Conservation (phyloP, 176 grass and related monocot species). For the Ananas comosus region DNA sequence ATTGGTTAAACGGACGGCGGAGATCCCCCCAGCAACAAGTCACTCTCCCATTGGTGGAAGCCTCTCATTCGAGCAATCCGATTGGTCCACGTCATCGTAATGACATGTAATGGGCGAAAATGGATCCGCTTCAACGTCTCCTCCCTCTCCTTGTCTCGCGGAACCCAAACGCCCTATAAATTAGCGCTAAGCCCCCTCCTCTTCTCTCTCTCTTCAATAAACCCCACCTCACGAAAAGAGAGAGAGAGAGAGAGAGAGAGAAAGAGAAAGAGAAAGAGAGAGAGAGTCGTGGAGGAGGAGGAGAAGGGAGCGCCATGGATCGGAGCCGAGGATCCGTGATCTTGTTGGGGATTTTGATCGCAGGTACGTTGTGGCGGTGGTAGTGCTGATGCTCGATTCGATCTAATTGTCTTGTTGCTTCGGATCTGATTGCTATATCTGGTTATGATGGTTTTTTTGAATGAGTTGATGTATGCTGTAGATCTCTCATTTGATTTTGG, state of each 20-base stretch:
- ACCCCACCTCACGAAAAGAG: neutral
- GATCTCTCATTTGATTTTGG: neutral
- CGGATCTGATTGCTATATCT: neutral
- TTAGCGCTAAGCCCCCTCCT: too few relatives aligned
- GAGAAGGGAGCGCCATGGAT: neutral
- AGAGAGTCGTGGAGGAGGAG: neutral
- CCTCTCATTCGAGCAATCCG: neutral
- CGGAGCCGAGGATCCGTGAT: slow-evolving; percentile 10
- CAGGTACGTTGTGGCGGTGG: slow-evolving; percentile 17
- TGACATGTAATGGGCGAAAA: slow-evolving; percentile 25
- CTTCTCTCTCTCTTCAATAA: neutral
- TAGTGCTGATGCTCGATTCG: neutral
- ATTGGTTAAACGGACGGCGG: slow-evolving; percentile 14
- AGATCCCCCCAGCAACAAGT: slow-evolving; percentile 19
- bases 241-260: neutral
- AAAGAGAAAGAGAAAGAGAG: neutral
- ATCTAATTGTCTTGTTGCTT: slow-evolving; percentile 7
- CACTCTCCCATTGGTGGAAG: slow-evolving; percentile 18
- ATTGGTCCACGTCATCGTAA: slow-evolving; percentile 30
- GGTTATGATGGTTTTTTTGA: slow-evolving; percentile 7
- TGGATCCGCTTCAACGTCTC: neutral
- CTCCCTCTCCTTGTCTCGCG: slow-evolving; percentile 1
- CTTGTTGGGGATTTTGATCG: slow-evolving; percentile 16
- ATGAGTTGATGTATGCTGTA: neutral
- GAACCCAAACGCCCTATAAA: neutral